Evolutionary conservation across 148 eudicot species (phyloP).

Genomic region (Selenicereus undatus): DNA sequence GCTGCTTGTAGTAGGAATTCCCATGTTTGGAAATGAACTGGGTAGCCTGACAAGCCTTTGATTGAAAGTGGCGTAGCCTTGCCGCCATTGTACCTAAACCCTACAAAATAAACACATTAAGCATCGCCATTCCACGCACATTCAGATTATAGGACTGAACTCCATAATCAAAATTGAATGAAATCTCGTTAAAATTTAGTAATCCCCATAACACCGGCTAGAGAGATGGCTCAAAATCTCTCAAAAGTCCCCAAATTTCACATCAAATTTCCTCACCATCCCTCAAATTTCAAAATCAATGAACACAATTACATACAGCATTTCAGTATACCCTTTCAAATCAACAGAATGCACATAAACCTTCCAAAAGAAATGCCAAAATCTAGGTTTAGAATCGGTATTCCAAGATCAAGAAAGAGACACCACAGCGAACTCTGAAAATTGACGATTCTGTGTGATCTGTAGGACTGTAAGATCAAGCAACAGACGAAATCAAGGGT

Average conservation of each 20-base stretch:
- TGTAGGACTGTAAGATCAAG: background rate
- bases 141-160: background rate
- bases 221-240: background rate
- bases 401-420: background rate
- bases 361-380: background rate
- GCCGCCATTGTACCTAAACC: constrained; percentile 41
- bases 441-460: background rate
- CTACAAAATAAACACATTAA: constrained; percentile 4
- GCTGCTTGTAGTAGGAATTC: constrained; percentile 49
- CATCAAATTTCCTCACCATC: background rate
- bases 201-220: background rate
- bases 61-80: constrained; percentile 42
- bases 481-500: background rate
- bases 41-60: constrained; percentile 52
- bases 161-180: background rate
- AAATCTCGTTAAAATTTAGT: background rate
- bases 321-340: background rate
- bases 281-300: background rate
- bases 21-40: constrained; percentile 42
- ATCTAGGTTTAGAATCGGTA: background rate
- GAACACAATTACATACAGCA: background rate
- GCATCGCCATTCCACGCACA: background rate
- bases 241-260: background rate
- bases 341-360: background rate
- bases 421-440: background rate